Base-by-base conservation (phyloP, 2,329 filamentous ascomycete genomes). In the Ambrosiella xylebori region DNA sequence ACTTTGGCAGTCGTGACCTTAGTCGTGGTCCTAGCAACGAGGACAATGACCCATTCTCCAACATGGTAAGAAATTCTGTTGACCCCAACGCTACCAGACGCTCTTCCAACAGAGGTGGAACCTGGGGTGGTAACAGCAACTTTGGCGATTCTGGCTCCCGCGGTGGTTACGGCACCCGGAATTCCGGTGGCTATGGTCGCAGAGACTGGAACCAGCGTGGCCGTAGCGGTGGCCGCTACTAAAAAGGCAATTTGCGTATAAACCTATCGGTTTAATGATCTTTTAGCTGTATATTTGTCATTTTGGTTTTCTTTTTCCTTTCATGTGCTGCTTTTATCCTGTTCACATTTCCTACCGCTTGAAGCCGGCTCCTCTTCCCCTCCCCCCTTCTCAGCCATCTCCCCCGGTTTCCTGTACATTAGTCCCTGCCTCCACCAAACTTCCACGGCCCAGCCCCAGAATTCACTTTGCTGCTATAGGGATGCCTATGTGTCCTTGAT, bases 61-160 rank as follows among this genome's bases (percentile, higher is more conserved):
- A 19, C 52, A 59, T 57, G 59, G 12, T 61, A 15, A 27, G 37
- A 37, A 44, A 51, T 15, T 44, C 44, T 27, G 54, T 61, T 55
- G 59, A 58, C 54, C 56, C 56, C 57, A 57, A 53, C 54, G 40
- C 38, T 27, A 52, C 54, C 40, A 15, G 40, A 19, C 51, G 7
- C 27, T 37, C 51, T 7, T n/a, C n/a, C n/a, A 58, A 59, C 45
- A 36, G 51, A 38, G 59, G 63, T 41, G 58, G 59, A 7, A 61
- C 58, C 19, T 56, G 57, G 36, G 57, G 50, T 7, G 61, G 64
- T 12, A 53, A 57, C 52, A 58, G 59, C 15, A 56, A 61, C 39
- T 54, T 59, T 17, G 61, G 59, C 9, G 39, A 62, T 15, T 57
- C 55, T 40, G 58, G 61, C 44, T 59, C 59, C 27, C 57, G 62